Base-by-base conservation (phyloP, 2,329 filamentous ascomycete genomes). In the Phyllosticta citribraziliensis region DNA sequence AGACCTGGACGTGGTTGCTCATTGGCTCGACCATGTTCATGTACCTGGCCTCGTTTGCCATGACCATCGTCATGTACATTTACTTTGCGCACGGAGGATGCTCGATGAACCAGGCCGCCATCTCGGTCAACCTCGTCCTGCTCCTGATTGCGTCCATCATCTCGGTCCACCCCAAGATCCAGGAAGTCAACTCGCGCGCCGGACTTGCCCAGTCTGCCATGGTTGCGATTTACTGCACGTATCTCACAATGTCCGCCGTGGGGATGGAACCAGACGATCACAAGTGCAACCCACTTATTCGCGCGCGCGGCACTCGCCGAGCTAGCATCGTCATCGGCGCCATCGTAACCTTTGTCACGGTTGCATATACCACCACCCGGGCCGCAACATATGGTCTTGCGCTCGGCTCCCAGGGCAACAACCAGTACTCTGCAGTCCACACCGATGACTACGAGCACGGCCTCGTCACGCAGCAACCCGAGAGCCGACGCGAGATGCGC, bases 181-280 rank as follows among this genome's bases (percentile, higher is more conserved):
- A 99, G 74, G 91, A 92, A 70, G 87, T 87, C 72, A 99, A 99
- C 74, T 86, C 92, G 55, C 91, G 93, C 71, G 94, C 94, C 52
- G 94, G 94, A 56, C 82, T 99, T 63, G 94, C 94, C n/a, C 94
- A 99, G 73, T 91, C 92, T 52, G 93, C 94, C 64, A 97, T 97
- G 84, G 94, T 99, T 53, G 91, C 92, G 19, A 84, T 96, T 62
- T 99, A 99, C 80, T 99, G 94, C 83, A 97, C 94, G 52, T 99
- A 99, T 72, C 84, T 99, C 60, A 99, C 94, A 66, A 91, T 99
- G 86, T 97, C 92, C 2, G 94, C 94, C 25, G 94, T 99, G 1
- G 96, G 91, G 60, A 97, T 99, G 94, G 93, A 99, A 70, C 94
- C 94, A 0, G 93, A 97, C 73, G 86, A 97, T 78, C 88, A 89